Percentiles rank a stretch among this genome's conserved stretches.
These are phyloP conservation scores for Calonectria hawksworthii DNA, from an alignment of 2,329 filamentous ascomycete genomes.

Conservation along the genomic window DNA sequence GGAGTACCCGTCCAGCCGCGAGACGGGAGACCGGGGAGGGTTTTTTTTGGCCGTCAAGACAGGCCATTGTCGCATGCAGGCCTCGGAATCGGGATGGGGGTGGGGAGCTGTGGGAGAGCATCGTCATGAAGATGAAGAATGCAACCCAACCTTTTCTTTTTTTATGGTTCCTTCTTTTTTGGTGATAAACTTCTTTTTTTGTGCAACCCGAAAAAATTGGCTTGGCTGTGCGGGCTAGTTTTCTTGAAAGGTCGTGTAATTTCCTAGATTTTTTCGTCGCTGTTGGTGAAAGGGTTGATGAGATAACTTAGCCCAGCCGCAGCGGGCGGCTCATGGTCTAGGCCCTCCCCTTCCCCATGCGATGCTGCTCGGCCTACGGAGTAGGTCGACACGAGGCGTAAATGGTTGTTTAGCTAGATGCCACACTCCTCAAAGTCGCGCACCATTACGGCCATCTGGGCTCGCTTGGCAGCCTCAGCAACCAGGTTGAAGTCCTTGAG, in stretches of 20 bases:
- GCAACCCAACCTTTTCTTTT: conserved; percentile 10
- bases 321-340: not conserved
- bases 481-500: conserved; percentile 87
- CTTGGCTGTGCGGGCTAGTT: not conserved
- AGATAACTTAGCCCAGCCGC: not conserved
- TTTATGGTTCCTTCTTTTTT: not conserved
- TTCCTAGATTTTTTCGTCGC: conserved; percentile 10
- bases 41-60: not conserved
- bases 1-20: conserved; percentile 8
- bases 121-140: conserved; percentile 4
- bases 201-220: not conserved
- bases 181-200: too few relatives aligned
- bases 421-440: conserved; percentile 85
- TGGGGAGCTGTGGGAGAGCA: not conserved
- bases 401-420: conserved; percentile 55
- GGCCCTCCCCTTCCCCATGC: conserved; percentile 6
- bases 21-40: conserved; percentile 8
- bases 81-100: not conserved
- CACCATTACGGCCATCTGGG: conserved; percentile 90
- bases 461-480: conserved; percentile 92
- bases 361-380: not conserved
- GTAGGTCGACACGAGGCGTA: not conserved
- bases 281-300: conserved; percentile 2
- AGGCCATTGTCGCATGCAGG: conserved; percentile 18
- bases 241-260: not conserved